Percentiles rank a stretch among this genome's conserved stretches.
phyloP scores from a whole-genome alignment of 257 asterid species.

The Capsicum rhomboideum region DNA sequence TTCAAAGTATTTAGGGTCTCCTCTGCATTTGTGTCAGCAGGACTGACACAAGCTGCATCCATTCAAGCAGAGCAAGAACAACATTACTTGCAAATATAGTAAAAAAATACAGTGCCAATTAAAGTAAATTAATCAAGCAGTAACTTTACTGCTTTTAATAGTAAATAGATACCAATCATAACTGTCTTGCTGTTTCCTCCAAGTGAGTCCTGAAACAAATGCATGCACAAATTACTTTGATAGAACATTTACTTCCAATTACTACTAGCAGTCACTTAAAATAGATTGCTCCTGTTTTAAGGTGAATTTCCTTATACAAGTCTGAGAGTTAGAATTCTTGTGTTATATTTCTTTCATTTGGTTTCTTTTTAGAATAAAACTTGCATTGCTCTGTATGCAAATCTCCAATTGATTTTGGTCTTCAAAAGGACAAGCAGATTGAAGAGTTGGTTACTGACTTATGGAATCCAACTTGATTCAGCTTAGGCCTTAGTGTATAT shows the following conservation, averaged over 20 bases:
- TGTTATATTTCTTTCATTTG: not conserved
- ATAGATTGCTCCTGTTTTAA: not conserved
- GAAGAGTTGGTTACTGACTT: not conserved
- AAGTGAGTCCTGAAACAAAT: constrained; percentile 71
- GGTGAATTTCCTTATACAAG: not conserved
- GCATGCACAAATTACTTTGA: constrained; percentile 8
- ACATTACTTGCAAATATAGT: not conserved
- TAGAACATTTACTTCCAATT: not conserved
- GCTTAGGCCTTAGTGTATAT: not conserved
- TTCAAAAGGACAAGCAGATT: not conserved
- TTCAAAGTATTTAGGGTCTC: constrained; percentile 89
- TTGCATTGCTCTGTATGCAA: not conserved
- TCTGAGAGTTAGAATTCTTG: not conserved
- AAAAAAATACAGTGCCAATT: not conserved
- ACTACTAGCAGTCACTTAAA: not conserved
- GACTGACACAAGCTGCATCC: constrained; percentile 77
- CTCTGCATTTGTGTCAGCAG: constrained; percentile 94
- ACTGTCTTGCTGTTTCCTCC: constrained; percentile 97
- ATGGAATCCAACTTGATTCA: not conserved
- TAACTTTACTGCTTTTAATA: not conserved
- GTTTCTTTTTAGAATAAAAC: not conserved
- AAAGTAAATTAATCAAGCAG: not conserved
- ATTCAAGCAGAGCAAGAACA: not conserved
- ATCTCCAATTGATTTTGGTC: not conserved
- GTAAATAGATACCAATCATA: constrained; percentile 73